Evolutionary conservation across 2,329 filamentous ascomycete genomes (phyloP).

Genomic region (Hymenotorrendiella dingleyae): DNA sequence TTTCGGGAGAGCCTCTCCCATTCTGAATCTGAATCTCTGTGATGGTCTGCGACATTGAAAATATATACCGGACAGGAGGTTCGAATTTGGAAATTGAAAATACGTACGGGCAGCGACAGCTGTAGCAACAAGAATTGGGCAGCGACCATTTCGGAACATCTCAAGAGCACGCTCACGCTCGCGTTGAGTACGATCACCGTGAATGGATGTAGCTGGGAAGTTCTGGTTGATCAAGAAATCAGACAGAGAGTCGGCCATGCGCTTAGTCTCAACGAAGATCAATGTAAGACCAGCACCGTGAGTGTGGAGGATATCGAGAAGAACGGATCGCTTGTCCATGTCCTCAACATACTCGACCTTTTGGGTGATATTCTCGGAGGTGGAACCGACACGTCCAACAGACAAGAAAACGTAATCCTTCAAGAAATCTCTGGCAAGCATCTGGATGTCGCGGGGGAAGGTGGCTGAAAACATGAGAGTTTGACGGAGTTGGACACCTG

Average conservation of each 20-base stretch:
- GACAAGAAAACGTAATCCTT: conserved; percentile 99
- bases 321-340: conserved; percentile 92
- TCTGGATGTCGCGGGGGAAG: conserved; percentile 98
- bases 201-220: conserved; percentile 97
- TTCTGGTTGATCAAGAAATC: conserved; percentile 98
- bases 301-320: conserved; percentile 95
- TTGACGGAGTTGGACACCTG: conserved; percentile 72
- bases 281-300: conserved; percentile 84
- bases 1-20: no score
- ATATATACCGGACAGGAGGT: no score
- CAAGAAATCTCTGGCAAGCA: conserved; percentile 96
- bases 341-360: conserved; percentile 98
- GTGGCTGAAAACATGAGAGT: conserved; percentile 99
- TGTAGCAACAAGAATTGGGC: conserved; percentile 93
- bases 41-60: no score
- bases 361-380: conserved; percentile 99
- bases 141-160: conserved; percentile 93
- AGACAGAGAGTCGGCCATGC: conserved; percentile 95
- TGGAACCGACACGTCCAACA: conserved; percentile 95
- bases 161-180: conserved; percentile 97
- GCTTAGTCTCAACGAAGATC: conserved; percentile 99
- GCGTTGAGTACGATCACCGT: conserved; percentile 96
- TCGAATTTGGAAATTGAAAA: no score
- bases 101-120: conserved; percentile 75
- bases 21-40: no score